A percentile compares a stretch with the other conserved stretches of the same genome.
Conservation (phyloP, 768 basidiomycete species). For the Lyophyllum shimeji region DNA sequence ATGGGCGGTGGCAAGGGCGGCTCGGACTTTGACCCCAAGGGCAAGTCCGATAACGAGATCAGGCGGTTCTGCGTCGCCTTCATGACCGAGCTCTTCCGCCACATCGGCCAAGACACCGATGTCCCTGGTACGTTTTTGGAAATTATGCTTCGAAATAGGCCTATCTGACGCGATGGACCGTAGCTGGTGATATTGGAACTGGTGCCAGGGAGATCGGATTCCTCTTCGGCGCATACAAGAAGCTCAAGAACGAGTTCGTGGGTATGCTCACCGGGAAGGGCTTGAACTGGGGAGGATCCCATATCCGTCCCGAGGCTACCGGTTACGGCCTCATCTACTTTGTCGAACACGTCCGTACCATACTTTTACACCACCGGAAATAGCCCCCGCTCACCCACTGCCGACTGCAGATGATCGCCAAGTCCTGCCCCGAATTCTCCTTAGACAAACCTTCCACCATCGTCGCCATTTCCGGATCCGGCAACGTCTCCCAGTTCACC, state of each 20-base stretch:
- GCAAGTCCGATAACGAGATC: conserved; percentile 74
- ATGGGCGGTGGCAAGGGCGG: conserved; percentile 85
- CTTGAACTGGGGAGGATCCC: conserved; percentile 65
- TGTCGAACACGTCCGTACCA: conserved; percentile 58
- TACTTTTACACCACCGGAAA: neutral
- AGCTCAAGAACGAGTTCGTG: conserved; percentile 66
- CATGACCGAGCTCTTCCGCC: conserved; percentile 72
- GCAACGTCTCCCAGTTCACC: conserved; percentile 76
- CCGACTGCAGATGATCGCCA: conserved; percentile 49
- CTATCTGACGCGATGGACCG: neutral
- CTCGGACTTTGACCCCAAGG: conserved; percentile 80
- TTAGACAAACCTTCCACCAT: conserved; percentile 44
- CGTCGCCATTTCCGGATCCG: conserved; percentile 63
- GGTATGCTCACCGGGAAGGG: conserved; percentile 76
- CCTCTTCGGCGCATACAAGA: conserved; percentile 80
- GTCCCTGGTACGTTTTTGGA: conserved; percentile 51
- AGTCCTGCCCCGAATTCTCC: conserved; percentile 56
- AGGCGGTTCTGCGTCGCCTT: conserved; percentile 69
- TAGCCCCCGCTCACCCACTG: neutral
- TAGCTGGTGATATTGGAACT: conserved; percentile 71
- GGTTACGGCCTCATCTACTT: conserved; percentile 79
- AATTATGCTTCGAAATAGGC: neutral
- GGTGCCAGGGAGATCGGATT: conserved; percentile 75
- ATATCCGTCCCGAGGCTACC: conserved; percentile 74
- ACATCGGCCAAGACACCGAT: conserved; percentile 74